Evolutionary conservation across 192 early-diverging fungal species (phyloP).

Genomic region (Coemansia biformis): DNA sequence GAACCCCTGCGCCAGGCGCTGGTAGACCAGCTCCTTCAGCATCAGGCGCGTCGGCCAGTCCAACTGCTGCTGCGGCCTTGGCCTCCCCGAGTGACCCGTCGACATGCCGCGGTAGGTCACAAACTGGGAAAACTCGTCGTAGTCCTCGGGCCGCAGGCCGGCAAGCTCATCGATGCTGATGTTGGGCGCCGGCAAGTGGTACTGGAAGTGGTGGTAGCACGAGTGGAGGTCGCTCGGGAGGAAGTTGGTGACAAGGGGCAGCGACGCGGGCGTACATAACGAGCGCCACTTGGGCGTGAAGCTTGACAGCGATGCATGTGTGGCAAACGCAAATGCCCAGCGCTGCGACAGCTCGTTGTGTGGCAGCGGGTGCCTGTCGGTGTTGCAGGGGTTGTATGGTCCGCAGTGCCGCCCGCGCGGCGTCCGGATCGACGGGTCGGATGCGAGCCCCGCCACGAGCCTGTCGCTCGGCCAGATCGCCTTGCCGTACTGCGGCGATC

Average conservation of each 20-base stretch:
- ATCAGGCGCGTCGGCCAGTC: slow-evolving; percentile 52
- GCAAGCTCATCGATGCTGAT: slow-evolving; percentile 13
- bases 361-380: slow-evolving; percentile 51
- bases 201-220: slow-evolving; percentile 68
- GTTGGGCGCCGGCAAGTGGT: slow-evolving; percentile 34
- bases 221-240: slow-evolving; percentile 60
- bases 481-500: slow-evolving; percentile 21
- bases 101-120: slow-evolving; percentile 6
- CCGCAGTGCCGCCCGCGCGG: slow-evolving; percentile 10
- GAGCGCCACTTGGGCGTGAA: slow-evolving; percentile 81
- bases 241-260: slow-evolving; percentile 89
- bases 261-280: slow-evolving; percentile 83
- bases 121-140: slow-evolving; percentile 33
- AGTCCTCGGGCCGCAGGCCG: slow-evolving; percentile 16
- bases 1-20: slow-evolving; percentile 89
- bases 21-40: slow-evolving; percentile 78
- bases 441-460: slow-evolving; percentile 6
- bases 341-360: slow-evolving; percentile 65
- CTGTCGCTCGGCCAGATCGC: slow-evolving; percentile 15
- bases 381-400: slow-evolving; percentile 71
- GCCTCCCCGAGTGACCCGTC: not conserved
- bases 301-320: slow-evolving; percentile 51
- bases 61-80: not conserved
- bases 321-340: slow-evolving; percentile 88
- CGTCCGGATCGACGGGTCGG: slow-evolving; percentile 1